Percentiles rank a stretch among this genome's conserved stretches.
Conservation (phyloP, 2,329 filamentous ascomycete species). For the Cadophora sp. region DNA sequence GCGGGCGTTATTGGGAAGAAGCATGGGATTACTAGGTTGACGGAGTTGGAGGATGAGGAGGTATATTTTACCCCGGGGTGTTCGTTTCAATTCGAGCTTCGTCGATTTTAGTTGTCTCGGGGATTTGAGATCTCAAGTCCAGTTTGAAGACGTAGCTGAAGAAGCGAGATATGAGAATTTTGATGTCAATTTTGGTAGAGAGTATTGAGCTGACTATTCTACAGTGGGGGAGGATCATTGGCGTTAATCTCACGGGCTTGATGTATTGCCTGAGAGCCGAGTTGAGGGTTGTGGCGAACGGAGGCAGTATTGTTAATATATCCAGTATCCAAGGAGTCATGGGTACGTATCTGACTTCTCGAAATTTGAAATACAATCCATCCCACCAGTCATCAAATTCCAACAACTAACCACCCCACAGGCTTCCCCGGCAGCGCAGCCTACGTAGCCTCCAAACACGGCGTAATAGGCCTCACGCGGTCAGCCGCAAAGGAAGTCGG, state of each 20-base stretch:
- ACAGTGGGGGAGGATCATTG: slow-evolving; percentile 47
- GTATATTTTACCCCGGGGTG: neutral
- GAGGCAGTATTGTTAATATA: slow-evolving; percentile 48
- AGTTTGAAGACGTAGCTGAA: neutral
- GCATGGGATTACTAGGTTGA: slow-evolving; percentile 41
- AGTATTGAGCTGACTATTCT: neutral
- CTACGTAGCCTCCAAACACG: slow-evolving; percentile 50
- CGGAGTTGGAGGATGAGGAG: slow-evolving; percentile 46
- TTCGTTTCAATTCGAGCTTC: neutral
- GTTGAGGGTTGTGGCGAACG: slow-evolving; percentile 48
- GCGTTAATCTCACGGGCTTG: slow-evolving; percentile 48
- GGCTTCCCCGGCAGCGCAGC: slow-evolving; percentile 43
- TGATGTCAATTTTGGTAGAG: neutral
- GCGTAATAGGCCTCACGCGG: slow-evolving; percentile 49
- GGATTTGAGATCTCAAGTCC: neutral
- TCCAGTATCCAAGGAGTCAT: slow-evolving; percentile 57
- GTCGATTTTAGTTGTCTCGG: neutral
- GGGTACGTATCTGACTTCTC: slow-evolving; percentile 41
- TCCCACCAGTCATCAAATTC: neutral
- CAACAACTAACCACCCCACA: slow-evolving; percentile 33
- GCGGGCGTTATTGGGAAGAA: slow-evolving; percentile 49
- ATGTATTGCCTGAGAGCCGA: slow-evolving; percentile 46
- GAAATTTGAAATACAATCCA: slow-evolving; percentile 36
- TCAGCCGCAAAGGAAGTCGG: slow-evolving; percentile 49
- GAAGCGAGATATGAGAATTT: neutral